Percentiles rank a stretch among this genome's conserved stretches.
phyloP scores from a whole-genome alignment of 2,329 filamentous ascomycete genomes.

The Aspergillus latus region DNA sequence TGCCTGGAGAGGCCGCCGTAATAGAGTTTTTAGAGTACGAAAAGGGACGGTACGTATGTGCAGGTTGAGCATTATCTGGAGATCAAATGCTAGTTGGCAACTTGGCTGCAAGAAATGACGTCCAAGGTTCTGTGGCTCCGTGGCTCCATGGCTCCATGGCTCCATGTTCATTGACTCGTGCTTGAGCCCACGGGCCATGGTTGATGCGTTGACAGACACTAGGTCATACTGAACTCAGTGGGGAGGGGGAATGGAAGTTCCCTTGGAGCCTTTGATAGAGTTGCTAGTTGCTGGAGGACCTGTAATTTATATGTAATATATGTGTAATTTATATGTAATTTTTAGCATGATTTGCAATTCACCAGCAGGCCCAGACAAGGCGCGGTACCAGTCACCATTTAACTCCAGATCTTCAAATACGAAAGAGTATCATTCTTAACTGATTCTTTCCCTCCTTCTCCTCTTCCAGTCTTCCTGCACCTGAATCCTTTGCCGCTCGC shows the following conservation, averaged over 20 bases:
- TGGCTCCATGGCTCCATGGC: background rate
- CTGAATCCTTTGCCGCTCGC: conserved; percentile 9
- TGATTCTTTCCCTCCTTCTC: conserved; percentile 6
- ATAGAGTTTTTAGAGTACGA: background rate
- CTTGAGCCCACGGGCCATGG: background rate
- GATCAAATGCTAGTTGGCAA: no score
- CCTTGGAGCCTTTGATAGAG: no score
- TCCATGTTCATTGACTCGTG: background rate
- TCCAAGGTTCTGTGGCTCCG: no score
- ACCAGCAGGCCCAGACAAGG: conserved; percentile 14
- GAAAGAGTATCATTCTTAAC: conserved; percentile 24
- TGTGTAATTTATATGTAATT: background rate
- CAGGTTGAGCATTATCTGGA: no score
- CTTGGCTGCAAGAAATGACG: background rate
- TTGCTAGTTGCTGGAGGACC: no score
- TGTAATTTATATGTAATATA: no score
- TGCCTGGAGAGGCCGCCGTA: background rate
- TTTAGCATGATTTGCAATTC: conserved; percentile 3
- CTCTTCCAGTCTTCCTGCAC: conserved; percentile 15
- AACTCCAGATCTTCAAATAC: conserved; percentile 23
- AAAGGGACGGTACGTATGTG: background rate
- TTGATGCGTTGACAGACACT: background rate
- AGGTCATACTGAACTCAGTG: no score
- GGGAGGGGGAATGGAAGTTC: no score
- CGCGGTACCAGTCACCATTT: conserved; percentile 10